Base-by-base conservation (phyloP, 345 rosid species). In the Salix viminalis region DNA sequence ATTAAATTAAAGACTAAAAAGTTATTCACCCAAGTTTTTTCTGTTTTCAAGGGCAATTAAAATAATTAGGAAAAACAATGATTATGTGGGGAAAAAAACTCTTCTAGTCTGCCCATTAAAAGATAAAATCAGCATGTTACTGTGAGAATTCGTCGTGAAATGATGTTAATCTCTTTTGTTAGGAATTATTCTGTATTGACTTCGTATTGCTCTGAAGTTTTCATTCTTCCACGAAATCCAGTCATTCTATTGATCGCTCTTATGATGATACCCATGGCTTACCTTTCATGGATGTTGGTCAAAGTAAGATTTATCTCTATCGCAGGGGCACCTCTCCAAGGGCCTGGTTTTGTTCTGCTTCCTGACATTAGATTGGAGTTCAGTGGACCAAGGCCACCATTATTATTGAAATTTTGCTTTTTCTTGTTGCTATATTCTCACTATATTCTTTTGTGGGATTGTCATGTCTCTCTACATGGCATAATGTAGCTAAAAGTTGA, bases 391-490 rank as follows among this genome's bases (percentile, higher is more conserved):
- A 46, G 66, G 52, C 66, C 61, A 75, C 39, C 26, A 60, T 48
- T 9, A 15, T 74, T 36, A 23, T 67, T 65, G 52, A 60, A 44
- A 15, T 50, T 68, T 69, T 32, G 34, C 5, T 32, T 32, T 32
- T 32, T 32, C 34, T 32, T 32, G 34, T 4, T 32, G 34, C 34
- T 32, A 32, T 32, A 32, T 32, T 32, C 34, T 32, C 34, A 32
- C 5, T 32, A 4, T 32, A 32, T 32, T 32, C 34, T 32, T 32
- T 32, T 32, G 5, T 32, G 34, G 34, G 34, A 32, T 32, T 32
- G 34, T 32, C 34, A 95, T 96, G 99, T 93, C 99, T 69, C 98
- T 93, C 71, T 96, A 96, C 99, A 14, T 93, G 99, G 99, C 98
- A 95, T 74, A 93, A 95, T 65, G 91, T 95, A 73, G 91, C 98